These are phyloP conservation scores for Parmelia sp. DNA, from an alignment of 495 filamentous ascomycete species.

Conservation along the genomic window DNA sequence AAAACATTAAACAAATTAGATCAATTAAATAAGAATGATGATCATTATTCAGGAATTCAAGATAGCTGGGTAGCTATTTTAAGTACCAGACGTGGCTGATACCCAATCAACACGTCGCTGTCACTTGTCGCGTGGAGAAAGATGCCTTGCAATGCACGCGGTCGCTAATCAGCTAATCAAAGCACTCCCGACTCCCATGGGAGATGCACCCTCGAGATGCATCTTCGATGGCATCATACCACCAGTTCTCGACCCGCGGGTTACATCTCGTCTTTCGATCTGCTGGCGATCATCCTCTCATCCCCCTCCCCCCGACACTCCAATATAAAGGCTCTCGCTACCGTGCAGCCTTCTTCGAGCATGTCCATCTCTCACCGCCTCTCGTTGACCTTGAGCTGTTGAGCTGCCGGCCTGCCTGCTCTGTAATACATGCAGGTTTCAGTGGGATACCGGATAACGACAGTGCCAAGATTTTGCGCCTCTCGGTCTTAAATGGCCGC, in stretches of 20 bases:
- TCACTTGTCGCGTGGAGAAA: slow-evolving; percentile 1
- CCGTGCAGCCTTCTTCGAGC: no score
- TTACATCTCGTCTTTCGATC: background rate
- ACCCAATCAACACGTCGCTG: slow-evolving; percentile 9
- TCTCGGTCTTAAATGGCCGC: slow-evolving; percentile 3
- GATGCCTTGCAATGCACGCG: background rate
- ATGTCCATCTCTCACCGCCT: no score
- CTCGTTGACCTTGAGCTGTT: no score
- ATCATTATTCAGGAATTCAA: no score
- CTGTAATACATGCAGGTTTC: background rate
- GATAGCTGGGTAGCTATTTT: background rate
- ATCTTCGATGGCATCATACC: slow-evolving; percentile 6
- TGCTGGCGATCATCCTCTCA: background rate
- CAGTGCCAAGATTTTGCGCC: background rate
- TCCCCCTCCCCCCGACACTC: background rate
- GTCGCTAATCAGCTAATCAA: background rate
- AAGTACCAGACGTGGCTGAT: background rate
- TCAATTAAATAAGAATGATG: no score
- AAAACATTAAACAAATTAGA: no score
- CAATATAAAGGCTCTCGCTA: no score
- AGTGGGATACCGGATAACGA: background rate
- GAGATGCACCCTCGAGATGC: background rate
- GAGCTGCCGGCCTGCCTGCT: no score
- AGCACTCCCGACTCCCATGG: background rate
- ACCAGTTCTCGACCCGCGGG: background rate